Evolutionary conservation across 2,329 filamentous ascomycete species (phyloP).

Genomic region (Colletotrichum cuscutae): DNA sequence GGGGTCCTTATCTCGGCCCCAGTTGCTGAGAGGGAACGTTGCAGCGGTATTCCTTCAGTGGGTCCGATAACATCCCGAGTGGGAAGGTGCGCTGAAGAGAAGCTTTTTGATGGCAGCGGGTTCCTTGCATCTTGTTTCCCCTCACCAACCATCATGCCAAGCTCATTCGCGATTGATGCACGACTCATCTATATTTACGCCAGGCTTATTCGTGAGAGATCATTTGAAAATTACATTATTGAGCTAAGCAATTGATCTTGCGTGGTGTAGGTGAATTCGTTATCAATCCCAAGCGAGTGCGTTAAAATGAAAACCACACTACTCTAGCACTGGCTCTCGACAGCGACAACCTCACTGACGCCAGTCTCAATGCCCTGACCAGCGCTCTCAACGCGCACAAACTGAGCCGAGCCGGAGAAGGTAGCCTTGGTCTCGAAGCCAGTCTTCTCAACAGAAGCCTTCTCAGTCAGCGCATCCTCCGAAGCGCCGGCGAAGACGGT

Average conservation of each 20-base stretch:
- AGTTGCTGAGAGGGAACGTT: constrained; percentile 12
- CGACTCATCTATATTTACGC: background rate
- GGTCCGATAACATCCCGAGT: constrained; percentile 15
- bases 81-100: constrained; percentile 11
- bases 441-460: constrained; percentile 6
- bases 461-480: constrained; percentile 3
- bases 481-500: constrained; percentile 15
- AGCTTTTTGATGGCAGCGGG: constrained; percentile 2
- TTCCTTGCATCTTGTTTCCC: background rate
- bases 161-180: background rate
- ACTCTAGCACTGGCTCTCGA: constrained; percentile 7
- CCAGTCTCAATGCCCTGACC: constrained; percentile 17
- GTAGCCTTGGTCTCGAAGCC: constrained; percentile 22
- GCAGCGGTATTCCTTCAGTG: background rate
- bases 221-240: background rate
- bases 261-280: background rate
- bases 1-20: constrained; percentile 28
- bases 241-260: background rate
- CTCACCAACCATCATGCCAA: background rate
- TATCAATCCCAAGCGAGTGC: background rate
- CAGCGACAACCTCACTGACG: constrained; percentile 7
- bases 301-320: background rate
- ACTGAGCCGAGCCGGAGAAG: background rate
- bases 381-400: background rate
- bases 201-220: background rate